phyloP scores from a whole-genome alignment of 2,329 filamentous ascomycete species.

The Sclerotiophoma versabilis region DNA sequence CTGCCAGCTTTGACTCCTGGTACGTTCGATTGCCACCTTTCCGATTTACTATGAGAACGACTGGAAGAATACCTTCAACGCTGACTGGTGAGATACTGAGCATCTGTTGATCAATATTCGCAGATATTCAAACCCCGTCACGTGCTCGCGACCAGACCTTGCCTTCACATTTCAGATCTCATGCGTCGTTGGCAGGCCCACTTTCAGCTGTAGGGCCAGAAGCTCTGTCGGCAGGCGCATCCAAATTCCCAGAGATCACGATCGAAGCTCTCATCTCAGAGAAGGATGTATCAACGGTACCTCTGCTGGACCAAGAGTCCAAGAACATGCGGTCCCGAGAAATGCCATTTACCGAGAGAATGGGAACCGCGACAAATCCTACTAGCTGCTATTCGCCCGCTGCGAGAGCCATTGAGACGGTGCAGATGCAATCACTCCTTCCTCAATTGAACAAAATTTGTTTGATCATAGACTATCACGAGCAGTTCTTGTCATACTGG shows the following conservation, averaged over 20 bases:
- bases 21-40: neutral
- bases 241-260: conserved; percentile 33
- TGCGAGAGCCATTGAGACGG: conserved; percentile 34
- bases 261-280: conserved; percentile 34
- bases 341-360: conserved; percentile 9
- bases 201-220: conserved; percentile 16
- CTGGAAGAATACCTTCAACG: neutral
- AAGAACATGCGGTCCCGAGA: conserved; percentile 23
- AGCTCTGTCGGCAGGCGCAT: conserved; percentile 23
- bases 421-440: conserved; percentile 49
- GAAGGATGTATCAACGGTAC: conserved; percentile 29
- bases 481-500: conserved; percentile 49
- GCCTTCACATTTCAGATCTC: conserved; percentile 3
- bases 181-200: conserved; percentile 1
- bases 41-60: too few relatives aligned
- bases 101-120: neutral
- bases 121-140: conserved; percentile 14
- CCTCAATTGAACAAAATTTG: conserved; percentile 36
- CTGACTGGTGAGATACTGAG: neutral
- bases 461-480: conserved; percentile 50
- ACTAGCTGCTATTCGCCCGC: conserved; percentile 30
- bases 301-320: conserved; percentile 27
- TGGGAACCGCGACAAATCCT: conserved; percentile 3
- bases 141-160: conserved; percentile 1
- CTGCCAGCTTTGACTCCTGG: conserved; percentile 14